Evolutionary conservation across 345 rosid genomes (phyloP).

Genomic region (Sisymbrium irio): DNA sequence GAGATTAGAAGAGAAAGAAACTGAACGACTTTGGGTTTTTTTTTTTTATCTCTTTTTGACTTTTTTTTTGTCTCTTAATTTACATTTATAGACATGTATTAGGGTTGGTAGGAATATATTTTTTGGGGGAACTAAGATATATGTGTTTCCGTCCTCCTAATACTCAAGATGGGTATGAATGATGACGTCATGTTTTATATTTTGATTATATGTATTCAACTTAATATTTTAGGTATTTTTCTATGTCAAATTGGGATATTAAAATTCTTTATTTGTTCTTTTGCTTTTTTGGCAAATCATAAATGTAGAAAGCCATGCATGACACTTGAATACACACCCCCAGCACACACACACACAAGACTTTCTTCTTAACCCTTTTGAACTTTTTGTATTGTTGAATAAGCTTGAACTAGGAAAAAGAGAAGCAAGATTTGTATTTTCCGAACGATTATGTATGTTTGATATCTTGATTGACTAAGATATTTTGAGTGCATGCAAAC

Average conservation of each 20-base stretch:
- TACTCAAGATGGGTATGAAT: background rate
- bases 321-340: too few relatives aligned
- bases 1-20: background rate
- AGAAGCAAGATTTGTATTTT: too few relatives aligned
- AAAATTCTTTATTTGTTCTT: background rate
- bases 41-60: background rate
- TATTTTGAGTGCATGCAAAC: too few relatives aligned
- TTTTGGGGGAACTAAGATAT: background rate
- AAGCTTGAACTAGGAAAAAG: too few relatives aligned
- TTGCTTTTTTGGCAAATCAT: background rate
- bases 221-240: background rate
- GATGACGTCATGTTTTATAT: background rate
- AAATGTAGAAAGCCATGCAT: background rate
- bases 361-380: too few relatives aligned
- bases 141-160: background rate
- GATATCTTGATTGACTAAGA: too few relatives aligned
- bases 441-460: too few relatives aligned
- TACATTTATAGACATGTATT: background rate
- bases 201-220: background rate
- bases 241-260: background rate
- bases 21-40: constrained; percentile 11
- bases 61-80: background rate
- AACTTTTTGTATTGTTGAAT: too few relatives aligned
- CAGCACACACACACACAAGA: too few relatives aligned
- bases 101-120: constrained; percentile 17